Conservation (phyloP, 169 alveolate species). For the Hepatocystis sp. region DNA sequence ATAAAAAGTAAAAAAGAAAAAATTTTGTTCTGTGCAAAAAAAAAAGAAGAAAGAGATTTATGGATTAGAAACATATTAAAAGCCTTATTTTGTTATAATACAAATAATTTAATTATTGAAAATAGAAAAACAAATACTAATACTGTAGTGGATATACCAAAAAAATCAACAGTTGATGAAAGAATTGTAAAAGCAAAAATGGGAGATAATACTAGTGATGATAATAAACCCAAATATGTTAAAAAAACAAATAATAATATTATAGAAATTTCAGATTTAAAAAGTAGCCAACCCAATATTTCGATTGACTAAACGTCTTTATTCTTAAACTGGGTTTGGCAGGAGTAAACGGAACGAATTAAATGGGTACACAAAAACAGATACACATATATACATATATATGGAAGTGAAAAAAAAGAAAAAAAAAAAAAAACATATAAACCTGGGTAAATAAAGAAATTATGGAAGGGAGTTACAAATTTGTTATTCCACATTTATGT, state of each 20-base stretch:
- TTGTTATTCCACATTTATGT: too few species aligned
- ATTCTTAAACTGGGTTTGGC: too few species aligned
- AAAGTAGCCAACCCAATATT: slow-evolving; percentile 24
- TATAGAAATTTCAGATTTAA: slow-evolving; percentile 45
- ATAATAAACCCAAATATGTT: slow-evolving; percentile 12
- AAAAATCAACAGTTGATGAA: slow-evolving; percentile 64
- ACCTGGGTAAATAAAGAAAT: too few species aligned
- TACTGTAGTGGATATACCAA: slow-evolving; percentile 24
- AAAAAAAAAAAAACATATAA: too few species aligned
- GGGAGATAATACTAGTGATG: not conserved
- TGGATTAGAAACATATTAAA: slow-evolving; percentile 63
- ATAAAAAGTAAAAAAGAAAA: slow-evolving; percentile 30
- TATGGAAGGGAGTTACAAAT: too few species aligned
- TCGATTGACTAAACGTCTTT: slow-evolving; percentile 8
- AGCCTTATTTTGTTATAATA: slow-evolving; percentile 66
- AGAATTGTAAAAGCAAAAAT: slow-evolving; percentile 21
- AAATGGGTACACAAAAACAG: too few species aligned
- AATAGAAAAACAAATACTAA: slow-evolving; percentile 1
- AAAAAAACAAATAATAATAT: slow-evolving; percentile 19
- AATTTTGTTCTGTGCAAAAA: slow-evolving; percentile 49
- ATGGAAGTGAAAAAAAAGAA: too few species aligned
- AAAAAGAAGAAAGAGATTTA: slow-evolving; percentile 59
- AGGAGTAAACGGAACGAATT: too few species aligned
- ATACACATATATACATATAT: too few species aligned
- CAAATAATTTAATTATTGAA: slow-evolving; percentile 69